These are phyloP conservation scores for Russula sp. DNA, from an alignment of 768 basidiomycete genomes.

Conservation along the genomic window DNA sequence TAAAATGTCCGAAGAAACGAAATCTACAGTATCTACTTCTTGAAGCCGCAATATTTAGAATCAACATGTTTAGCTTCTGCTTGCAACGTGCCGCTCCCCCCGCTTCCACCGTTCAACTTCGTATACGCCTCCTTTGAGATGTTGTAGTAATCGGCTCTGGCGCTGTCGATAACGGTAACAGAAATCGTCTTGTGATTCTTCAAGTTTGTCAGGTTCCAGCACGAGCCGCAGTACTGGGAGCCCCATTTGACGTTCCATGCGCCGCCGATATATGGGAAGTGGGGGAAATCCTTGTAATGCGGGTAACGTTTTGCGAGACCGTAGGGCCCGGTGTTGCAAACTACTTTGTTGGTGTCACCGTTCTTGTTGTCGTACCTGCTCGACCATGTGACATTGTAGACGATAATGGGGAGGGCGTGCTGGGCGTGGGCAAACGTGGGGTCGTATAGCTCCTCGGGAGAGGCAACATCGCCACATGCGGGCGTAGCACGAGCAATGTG, in stretches of 20 bases:
- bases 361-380: conserved; percentile 45
- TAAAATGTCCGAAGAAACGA: too few relatives aligned
- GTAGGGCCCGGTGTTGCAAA: conserved; percentile 46
- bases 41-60: too few relatives aligned
- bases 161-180: conserved; percentile 52
- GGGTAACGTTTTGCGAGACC: conserved; percentile 46
- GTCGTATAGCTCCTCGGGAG: background rate
- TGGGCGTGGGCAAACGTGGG: background rate
- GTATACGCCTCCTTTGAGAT: conserved; percentile 37
- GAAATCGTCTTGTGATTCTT: conserved; percentile 42
- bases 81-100: too few relatives aligned
- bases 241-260: conserved; percentile 50
- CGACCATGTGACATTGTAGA: too few relatives aligned
- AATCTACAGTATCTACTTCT: too few relatives aligned
- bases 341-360: conserved; percentile 42
- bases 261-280: conserved; percentile 60
- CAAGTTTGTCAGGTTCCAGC: conserved; percentile 56
- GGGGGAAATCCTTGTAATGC: conserved; percentile 51
- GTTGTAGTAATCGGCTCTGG: conserved; percentile 43
- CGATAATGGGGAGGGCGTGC: background rate
- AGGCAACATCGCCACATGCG: background rate
- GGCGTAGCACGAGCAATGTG: conserved; percentile 2
- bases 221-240: conserved; percentile 54
- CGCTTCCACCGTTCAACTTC: conserved; percentile 31
- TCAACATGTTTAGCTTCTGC: too few relatives aligned